A percentile compares a stretch with the other conserved stretches of the same genome.
Conservation (phyloP, 2,329 filamentous ascomycete species). For the Domatiomyces globalis region DNA sequence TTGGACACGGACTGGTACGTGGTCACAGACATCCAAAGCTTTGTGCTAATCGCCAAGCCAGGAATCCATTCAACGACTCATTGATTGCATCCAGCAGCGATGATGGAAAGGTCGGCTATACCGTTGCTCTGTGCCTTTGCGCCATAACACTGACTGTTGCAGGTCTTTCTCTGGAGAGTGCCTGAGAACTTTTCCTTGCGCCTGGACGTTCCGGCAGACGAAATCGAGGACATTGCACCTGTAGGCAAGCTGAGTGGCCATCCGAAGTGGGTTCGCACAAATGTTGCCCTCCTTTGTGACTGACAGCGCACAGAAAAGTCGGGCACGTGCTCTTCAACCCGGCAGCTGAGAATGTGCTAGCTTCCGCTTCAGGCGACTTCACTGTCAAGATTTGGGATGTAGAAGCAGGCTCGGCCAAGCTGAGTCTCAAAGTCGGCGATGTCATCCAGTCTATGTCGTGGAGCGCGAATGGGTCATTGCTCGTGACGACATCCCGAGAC, state of each 20-base stretch:
- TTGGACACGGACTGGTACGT: conserved; percentile 90
- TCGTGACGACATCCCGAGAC: conserved; percentile 89
- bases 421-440: conserved; percentile 72
- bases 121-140: conserved; percentile 1
- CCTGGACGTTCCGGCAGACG: conserved; percentile 59
- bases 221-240: conserved; percentile 67
- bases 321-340: conserved; percentile 98
- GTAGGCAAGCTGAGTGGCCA: conserved; percentile 73
- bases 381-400: conserved; percentile 95
- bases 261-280: conserved; percentile 47
- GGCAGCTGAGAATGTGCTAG: conserved; percentile 84
- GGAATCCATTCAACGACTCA: conserved; percentile 92
- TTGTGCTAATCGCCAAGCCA: conserved; percentile 24
- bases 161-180: conserved; percentile 88
- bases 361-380: conserved; percentile 88
- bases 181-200: conserved; percentile 74
- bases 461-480: conserved; percentile 73
- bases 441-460: conserved; percentile 92
- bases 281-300: background rate
- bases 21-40: conserved; percentile 10
- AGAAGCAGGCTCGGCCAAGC: conserved; percentile 56
- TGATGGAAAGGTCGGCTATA: conserved; percentile 58
- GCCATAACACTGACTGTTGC: conserved; percentile 12
- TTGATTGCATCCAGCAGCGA: conserved; percentile 89
- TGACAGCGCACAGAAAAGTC: conserved; percentile 56